These are phyloP conservation scores for Osmanthus fragrans DNA, from an alignment of 257 asterid species.

Conservation along the genomic window DNA sequence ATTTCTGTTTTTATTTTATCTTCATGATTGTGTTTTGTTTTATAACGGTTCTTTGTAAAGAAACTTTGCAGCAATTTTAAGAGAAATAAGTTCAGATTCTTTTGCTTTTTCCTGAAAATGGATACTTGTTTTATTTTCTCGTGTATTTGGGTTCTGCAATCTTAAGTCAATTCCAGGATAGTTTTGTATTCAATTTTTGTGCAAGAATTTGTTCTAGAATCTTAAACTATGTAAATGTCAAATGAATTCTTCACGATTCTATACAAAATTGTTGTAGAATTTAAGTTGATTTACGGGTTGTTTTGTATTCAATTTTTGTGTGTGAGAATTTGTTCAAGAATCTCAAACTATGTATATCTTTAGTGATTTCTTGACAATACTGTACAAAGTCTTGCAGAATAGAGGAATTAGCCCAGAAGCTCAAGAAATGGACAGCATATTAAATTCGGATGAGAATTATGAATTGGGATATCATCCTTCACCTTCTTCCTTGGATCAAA, in stretches of 20 bases:
- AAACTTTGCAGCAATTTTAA: too few species aligned
- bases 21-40: slow-evolving; percentile 8
- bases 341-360: slow-evolving; percentile 23
- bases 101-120: too few species aligned
- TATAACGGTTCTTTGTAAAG: neutral
- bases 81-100: too few species aligned
- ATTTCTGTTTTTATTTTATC: slow-evolving; percentile 9
- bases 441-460: slow-evolving; percentile 49
- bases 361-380: slow-evolving; percentile 19
- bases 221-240: slow-evolving; percentile 25
- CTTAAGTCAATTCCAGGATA: too few species aligned
- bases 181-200: too few species aligned
- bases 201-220: too few species aligned
- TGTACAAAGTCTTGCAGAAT: neutral
- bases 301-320: too few species aligned
- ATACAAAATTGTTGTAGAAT: neutral
- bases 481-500: slow-evolving; percentile 50
- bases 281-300: neutral
- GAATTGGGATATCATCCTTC: slow-evolving; percentile 59
- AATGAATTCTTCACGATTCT: slow-evolving; percentile 17
- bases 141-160: slow-evolving; percentile 1
- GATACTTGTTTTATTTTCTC: neutral
- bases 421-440: slow-evolving; percentile 44
- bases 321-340: too few species aligned
- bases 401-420: slow-evolving; percentile 3